A percentile compares a stretch with the other conserved stretches of the same genome.
phyloP scores from a whole-genome alignment of 345 rosid genomes.

The Syzygium grande region DNA sequence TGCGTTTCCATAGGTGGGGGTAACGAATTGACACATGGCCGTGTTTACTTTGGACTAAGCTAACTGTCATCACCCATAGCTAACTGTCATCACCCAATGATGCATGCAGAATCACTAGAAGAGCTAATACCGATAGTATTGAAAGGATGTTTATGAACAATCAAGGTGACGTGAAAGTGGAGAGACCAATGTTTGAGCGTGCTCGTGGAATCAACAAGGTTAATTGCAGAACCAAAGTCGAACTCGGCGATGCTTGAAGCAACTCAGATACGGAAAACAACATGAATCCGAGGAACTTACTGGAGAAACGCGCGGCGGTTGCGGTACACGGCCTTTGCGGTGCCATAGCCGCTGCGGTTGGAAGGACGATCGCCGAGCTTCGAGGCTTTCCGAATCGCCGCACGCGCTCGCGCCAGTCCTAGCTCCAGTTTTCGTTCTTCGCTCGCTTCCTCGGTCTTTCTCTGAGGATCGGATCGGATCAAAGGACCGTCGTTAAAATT shows the following conservation, averaged over 20 bases:
- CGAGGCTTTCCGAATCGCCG: slow-evolving; percentile 44
- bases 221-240: not conserved
- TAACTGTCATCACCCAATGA: not conserved
- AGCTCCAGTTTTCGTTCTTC: slow-evolving; percentile 28
- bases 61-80: not conserved
- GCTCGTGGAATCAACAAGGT: not conserved
- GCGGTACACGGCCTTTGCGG: slow-evolving; percentile 26
- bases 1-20: not conserved
- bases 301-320: slow-evolving; percentile 49
- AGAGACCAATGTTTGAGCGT: no score
- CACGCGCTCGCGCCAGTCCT: slow-evolving; percentile 63
- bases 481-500: not conserved
- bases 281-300: slow-evolving; percentile 19
- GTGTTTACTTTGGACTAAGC: not conserved
- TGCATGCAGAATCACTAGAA: not conserved
- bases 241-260: not conserved
- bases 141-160: not conserved
- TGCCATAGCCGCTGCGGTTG: slow-evolving; percentile 5
- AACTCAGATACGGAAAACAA: not conserved
- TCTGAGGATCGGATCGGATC: slow-evolving; percentile 7
- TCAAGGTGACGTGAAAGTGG: not conserved
- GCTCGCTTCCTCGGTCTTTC: slow-evolving; percentile 22
- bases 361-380: slow-evolving; percentile 10
- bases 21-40: not conserved
- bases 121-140: no score